Base-by-base conservation (phyloP, 78 protist genomes). In the Creolimax fragrantissima region DNA sequence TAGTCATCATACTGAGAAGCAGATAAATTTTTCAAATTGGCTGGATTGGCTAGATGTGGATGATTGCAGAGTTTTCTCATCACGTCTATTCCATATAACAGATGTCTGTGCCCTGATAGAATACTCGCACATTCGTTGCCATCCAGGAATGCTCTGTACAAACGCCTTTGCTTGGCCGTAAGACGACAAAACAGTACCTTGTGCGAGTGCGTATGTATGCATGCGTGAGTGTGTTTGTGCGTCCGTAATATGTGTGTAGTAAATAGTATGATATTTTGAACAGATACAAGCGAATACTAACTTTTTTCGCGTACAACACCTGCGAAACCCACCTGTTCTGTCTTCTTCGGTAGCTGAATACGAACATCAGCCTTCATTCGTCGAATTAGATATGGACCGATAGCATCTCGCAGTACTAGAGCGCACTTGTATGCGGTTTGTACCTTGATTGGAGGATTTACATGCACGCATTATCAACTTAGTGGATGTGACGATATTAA, bases 41-140 rank as follows among this genome's bases (percentile, higher is more conserved):
- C 35, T 3, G 2, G 24, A 83, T 35, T 35, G 45, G 92, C 67
- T 6, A 98, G 92, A 43, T 96, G 96, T 0, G 99, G 99, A 81
- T 99, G 99, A 89, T 98, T 98, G 92, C 99, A 98, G 11, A 99
- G 44, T 91, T 98, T 96, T 5, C 98, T 95, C 43, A 99, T 92
- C 4, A 90, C 35, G 44, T 90, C 94, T 44, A 99, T 94, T 5
- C 95, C 98, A 37, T 44, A 84, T 2, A 97, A 85, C 42, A 92
- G 42, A 24, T 85, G 45, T 42, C 41, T 43, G 35, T 41, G 36
- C 2, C 97, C 96, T 2, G 84, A 91, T 3, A 90, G 41, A 24
- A 94, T 89, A 36, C 3, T 43, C 84, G 86, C 86, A 83, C 45
- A 91, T 90, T 88, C 44, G 44, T 41, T 35, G 35, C 90, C 81